Percentiles rank a stretch among this genome's conserved stretches.
Evolutionary conservation across 1,284 basidiomycete species (phyloP).

Genomic region (Rhodotorula glutinis): DNA sequence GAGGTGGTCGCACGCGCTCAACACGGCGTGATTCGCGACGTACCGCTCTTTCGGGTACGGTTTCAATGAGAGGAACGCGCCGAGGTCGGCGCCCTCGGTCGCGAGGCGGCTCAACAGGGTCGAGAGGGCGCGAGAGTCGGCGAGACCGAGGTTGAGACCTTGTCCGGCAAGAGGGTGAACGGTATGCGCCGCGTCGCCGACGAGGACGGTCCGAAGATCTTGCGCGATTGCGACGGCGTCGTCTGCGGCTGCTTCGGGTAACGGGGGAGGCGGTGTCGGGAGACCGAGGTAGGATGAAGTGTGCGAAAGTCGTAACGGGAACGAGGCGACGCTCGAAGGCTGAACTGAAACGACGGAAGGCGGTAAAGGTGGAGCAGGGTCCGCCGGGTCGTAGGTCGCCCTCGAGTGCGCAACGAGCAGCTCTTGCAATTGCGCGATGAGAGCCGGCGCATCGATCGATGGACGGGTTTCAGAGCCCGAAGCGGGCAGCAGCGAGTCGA

Average conservation of each 20-base stretch:
- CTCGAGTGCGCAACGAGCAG: constrained; percentile 8
- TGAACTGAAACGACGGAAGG: constrained; percentile 72
- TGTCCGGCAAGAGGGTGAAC: constrained; percentile 97
- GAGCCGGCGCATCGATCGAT: neutral
- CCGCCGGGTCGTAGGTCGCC: constrained; percentile 44
- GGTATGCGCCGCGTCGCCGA: constrained; percentile 95
- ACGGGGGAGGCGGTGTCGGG: constrained; percentile 46
- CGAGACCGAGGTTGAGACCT: constrained; percentile 79
- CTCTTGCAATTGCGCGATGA: constrained; percentile 3
- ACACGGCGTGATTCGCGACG: constrained; percentile 75
- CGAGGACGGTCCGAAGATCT: constrained; percentile 67
- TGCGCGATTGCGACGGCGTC: constrained; percentile 51
- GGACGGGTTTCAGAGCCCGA: constrained; percentile 18
- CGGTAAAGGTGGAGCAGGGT: constrained; percentile 68
- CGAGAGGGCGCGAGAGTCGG: neutral
- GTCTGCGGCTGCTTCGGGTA: neutral
- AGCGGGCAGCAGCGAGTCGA: constrained; percentile 57
- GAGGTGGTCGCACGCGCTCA: constrained; percentile 80
- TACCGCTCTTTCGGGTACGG: constrained; percentile 78
- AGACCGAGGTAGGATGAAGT: constrained; percentile 79
- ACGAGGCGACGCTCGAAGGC: constrained; percentile 74
- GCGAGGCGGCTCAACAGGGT: neutral
- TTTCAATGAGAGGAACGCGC: constrained; percentile 70
- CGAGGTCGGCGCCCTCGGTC: constrained; percentile 49
- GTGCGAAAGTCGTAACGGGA: constrained; percentile 84